Evolutionary conservation across 371 early-diverging fungal species (phyloP), one percentile per base, ranked within the genome.

Genomic region (Lichtheimia corymbifera): DNA sequence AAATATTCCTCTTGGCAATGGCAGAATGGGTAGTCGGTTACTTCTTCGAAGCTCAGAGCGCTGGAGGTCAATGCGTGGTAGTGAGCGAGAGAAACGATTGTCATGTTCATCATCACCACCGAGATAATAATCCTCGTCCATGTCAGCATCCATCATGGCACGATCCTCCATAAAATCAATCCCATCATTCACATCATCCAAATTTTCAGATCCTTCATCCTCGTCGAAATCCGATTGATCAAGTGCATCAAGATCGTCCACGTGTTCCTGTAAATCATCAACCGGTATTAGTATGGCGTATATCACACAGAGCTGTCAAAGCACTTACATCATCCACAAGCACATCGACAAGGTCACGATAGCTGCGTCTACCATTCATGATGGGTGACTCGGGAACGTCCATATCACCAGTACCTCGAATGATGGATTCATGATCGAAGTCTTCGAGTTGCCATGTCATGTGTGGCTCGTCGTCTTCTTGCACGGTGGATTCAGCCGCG

Each of bases 351-450:
- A 68, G 42, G 27, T 62, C 68, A 44, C 67, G 65, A 42, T 69
- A 61, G 59, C 9, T 35, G 11, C 35, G 35, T 35, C 68, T 70
- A 15, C 68, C 76, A 35, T 71, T 62, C 14, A 74, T 76, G 17
- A 79, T 80, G 14, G 64, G 79, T n/a, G 71, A 70, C 25, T 82
- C 79, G 47, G 71, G 65, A 1, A 67, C 60, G 12, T 70, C 73
- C 51, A 82, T 51, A 35, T 11, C 35, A 35, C 35, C 35, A 35
- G 35, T 9, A 11, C 35, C 35, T 35, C 41, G 56, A 12, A 63
- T 71, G 27, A 79, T 85, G n/a, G 79, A 67, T 30, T 80, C 83
- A 35, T 80, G 82, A 5, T 83, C 86, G 13, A 81, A 79, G 52
- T 83, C 88, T 43, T 77, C 81, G 14, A 72, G 43, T 22, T 73